A percentile compares a stretch with the other conserved stretches of the same genome.
Evolutionary conservation across 495 filamentous ascomycete species (phyloP).

Genomic region (Penicillium soppii): DNA sequence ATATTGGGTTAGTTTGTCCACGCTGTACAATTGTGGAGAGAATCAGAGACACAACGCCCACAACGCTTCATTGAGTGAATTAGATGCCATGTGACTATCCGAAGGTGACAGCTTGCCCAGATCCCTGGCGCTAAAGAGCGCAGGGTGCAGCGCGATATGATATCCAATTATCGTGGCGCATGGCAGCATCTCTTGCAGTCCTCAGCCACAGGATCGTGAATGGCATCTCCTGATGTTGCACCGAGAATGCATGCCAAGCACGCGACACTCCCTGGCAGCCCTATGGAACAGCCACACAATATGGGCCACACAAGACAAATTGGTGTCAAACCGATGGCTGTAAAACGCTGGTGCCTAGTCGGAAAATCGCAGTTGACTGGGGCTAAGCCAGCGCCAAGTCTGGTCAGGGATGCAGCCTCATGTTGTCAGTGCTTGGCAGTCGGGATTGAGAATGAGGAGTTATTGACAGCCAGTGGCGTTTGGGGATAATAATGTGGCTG

Average conservation of each 20-base stretch:
- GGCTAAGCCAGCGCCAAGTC: neutral
- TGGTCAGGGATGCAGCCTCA: slow-evolving; percentile 3
- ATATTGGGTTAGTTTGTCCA: neutral
- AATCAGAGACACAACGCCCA: neutral
- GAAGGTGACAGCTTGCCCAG: neutral
- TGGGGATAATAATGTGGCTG: neutral
- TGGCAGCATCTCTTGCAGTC: slow-evolving; percentile 3
- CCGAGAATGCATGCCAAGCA: slow-evolving; percentile 18
- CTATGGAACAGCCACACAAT: neutral
- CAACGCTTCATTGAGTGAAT: neutral
- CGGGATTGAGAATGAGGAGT: neutral
- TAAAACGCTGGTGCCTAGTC: slow-evolving; percentile 24
- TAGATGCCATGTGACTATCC: neutral
- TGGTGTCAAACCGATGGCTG: neutral
- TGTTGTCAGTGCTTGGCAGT: slow-evolving; percentile 7
- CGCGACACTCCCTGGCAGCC: slow-evolving; percentile 3
- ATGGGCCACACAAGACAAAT: neutral
- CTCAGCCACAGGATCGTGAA: slow-evolving; percentile 16
- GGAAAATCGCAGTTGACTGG: neutral
- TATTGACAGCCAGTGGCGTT: slow-evolving; percentile 2
- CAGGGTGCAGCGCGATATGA: no score
- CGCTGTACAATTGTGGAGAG: neutral
- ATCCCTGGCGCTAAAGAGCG: neutral
- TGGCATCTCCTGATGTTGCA: slow-evolving; percentile 16
- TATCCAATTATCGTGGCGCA: slow-evolving; percentile 19